These are phyloP conservation scores for Pseudotsuga menziesii DNA, from an alignment of 75 land plant species.

Conservation along the genomic window DNA sequence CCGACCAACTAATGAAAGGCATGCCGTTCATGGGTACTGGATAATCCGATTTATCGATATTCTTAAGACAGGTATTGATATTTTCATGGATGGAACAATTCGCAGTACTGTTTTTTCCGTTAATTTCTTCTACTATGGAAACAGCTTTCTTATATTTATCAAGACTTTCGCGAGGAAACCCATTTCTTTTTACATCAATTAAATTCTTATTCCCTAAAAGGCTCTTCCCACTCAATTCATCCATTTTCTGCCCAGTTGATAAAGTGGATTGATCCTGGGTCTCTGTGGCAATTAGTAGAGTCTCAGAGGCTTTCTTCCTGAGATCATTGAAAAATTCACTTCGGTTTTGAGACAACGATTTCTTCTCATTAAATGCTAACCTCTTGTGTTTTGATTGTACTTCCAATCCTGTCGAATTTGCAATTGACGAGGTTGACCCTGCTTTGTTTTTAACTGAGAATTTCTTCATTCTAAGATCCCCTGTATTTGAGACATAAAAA, in stretches of 20 bases:
- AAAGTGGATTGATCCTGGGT: neutral
- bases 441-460: conserved; percentile 12
- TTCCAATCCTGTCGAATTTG: conserved; percentile 10
- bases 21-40: conserved; percentile 5
- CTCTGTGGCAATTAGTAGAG: conserved; percentile 8
- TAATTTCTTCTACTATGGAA: conserved; percentile 6
- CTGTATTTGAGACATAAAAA: conserved; percentile 19
- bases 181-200: neutral
- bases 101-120: conserved; percentile 4
- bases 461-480: conserved; percentile 21
- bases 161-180: neutral
- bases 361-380: conserved; percentile 11
- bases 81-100: neutral
- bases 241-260: neutral
- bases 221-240: conserved; percentile 10
- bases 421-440: conserved; percentile 4
- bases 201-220: neutral
- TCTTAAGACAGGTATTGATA: neutral
- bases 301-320: conserved; percentile 47
- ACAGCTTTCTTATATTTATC: neutral
- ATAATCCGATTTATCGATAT: neutral
- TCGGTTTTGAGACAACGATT: conserved; percentile 38
- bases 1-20: conserved; percentile 12
- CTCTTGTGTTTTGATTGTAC: conserved; percentile 14
- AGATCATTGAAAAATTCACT: conserved; percentile 59